A percentile compares a stretch with the other conserved stretches of the same genome.
Evolutionary conservation across 208 protist genomes (phyloP).

Genomic region (Trypanosoma avium): DNA sequence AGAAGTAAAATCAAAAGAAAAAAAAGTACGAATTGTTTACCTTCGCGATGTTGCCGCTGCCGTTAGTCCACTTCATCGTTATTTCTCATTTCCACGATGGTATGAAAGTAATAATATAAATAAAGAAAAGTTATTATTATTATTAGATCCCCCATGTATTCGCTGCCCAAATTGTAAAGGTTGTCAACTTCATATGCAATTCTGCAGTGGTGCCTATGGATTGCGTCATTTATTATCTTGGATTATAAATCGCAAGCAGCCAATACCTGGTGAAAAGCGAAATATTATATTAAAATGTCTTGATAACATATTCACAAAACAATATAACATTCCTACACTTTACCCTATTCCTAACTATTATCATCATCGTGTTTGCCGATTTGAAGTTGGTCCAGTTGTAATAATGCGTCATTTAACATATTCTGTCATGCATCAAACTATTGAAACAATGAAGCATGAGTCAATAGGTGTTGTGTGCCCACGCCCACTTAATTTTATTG

Average conservation of each 20-base stretch:
- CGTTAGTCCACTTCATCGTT: constrained; percentile 15
- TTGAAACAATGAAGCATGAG: constrained; percentile 13
- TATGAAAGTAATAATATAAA: not conserved
- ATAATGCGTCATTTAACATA: constrained; percentile 20
- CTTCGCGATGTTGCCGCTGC: constrained; percentile 9
- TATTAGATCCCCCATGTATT: constrained; percentile 6
- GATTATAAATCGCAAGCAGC: constrained; percentile 17
- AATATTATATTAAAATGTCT: constrained; percentile 11
- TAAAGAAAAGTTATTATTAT: not conserved
- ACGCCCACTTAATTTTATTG: constrained; percentile 18
- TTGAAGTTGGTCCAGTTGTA: constrained; percentile 24
- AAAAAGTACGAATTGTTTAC: not conserved
- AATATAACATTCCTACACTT: not conserved
- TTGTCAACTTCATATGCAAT: constrained; percentile 29
- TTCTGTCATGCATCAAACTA: constrained; percentile 1
- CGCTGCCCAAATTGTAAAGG: constrained; percentile 31
- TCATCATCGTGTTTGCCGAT: constrained; percentile 19
- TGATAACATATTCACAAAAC: not conserved
- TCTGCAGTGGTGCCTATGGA: constrained; percentile 32
- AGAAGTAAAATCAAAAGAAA: not conserved
- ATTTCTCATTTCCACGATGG: constrained; percentile 17
- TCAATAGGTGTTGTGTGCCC: constrained; percentile 12
- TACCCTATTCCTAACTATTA: too few species aligned
- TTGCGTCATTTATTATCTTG: constrained; percentile 26
- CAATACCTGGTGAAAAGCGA: constrained; percentile 1